A percentile compares a stretch with the other conserved stretches of the same genome.
phyloP scores from a whole-genome alignment of 179 eudicot species.

The Beta corolliflora region DNA sequence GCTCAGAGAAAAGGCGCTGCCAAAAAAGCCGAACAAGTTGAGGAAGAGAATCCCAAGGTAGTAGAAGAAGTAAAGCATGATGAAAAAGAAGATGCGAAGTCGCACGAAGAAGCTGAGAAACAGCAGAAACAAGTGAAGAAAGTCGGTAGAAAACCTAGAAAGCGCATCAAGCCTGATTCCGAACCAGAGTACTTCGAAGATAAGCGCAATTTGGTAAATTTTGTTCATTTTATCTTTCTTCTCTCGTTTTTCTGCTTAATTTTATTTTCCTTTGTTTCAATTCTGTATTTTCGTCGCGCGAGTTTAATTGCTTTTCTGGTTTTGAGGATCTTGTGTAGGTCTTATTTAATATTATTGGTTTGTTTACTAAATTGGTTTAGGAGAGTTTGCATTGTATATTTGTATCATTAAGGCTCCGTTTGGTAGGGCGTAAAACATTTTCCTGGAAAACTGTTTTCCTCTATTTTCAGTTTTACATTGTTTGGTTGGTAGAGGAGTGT shows the following conservation, averaged over 20 bases:
- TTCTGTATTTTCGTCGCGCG: background rate
- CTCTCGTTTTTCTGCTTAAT: background rate
- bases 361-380: background rate
- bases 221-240: background rate
- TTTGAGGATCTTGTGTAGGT: background rate
- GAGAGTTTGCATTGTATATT: background rate
- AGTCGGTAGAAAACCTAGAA: constrained; percentile 36
- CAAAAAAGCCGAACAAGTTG: constrained; percentile 16
- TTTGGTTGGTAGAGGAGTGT: too few relatives aligned
- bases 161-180: constrained; percentile 38
- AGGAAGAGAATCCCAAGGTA: constrained; percentile 13
- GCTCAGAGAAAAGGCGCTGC: constrained; percentile 35
- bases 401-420: too few relatives aligned
- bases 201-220: constrained; percentile 72
- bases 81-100: background rate
- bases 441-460: too few relatives aligned
- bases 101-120: background rate
- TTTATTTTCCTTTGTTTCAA: background rate
- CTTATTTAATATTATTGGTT: background rate
- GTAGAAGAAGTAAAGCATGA: constrained; percentile 19
- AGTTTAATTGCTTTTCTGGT: background rate
- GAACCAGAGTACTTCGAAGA: constrained; percentile 74
- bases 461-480: too few relatives aligned
- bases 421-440: too few relatives aligned
- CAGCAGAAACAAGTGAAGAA: constrained; percentile 11